Percentiles rank a stretch among this genome's conserved stretches.
phyloP scores from a whole-genome alignment of 129 eudicot genomes.

The Lactuca saligna region DNA sequence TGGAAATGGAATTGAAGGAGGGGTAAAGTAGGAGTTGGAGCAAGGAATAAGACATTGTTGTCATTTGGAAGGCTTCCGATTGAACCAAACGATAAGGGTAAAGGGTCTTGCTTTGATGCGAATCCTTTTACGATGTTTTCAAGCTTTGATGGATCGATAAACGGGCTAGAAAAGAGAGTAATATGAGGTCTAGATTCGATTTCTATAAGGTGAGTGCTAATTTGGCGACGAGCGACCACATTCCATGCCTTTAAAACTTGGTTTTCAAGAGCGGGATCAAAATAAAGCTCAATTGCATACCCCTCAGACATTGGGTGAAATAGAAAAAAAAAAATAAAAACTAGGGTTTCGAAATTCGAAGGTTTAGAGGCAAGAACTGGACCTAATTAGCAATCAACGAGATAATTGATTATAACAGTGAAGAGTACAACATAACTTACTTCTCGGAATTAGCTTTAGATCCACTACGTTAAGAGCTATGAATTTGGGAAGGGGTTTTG shows the following conservation, averaged over 20 bases:
- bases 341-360: conserved; percentile 14
- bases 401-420: conserved; percentile 3
- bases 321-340: background rate
- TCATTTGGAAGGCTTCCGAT: conserved; percentile 79
- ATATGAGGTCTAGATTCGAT: conserved; percentile 96
- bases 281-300: conserved; percentile 93
- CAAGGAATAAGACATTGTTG: conserved; percentile 70
- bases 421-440: conserved; percentile 6
- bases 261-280: conserved; percentile 96
- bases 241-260: conserved; percentile 98
- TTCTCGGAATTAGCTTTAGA: conserved; percentile 9
- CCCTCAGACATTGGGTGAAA: conserved; percentile 75
- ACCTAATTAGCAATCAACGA: conserved; percentile 14
- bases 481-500: background rate
- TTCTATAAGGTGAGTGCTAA: conserved; percentile 97
- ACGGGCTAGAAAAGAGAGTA: conserved; percentile 74
- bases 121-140: conserved; percentile 64
- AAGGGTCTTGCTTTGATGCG: conserved; percentile 80
- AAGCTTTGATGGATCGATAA: conserved; percentile 66
- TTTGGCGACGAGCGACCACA: conserved; percentile 87
- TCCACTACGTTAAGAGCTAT: conserved; percentile 1
- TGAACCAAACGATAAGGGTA: conserved; percentile 68
- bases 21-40: conserved; percentile 81
- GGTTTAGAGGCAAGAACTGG: background rate
- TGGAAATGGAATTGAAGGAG: conserved; percentile 90